Base-by-base conservation (phyloP, 208 protist genomes). In the Acanthamoeba castellanii region DNA sequence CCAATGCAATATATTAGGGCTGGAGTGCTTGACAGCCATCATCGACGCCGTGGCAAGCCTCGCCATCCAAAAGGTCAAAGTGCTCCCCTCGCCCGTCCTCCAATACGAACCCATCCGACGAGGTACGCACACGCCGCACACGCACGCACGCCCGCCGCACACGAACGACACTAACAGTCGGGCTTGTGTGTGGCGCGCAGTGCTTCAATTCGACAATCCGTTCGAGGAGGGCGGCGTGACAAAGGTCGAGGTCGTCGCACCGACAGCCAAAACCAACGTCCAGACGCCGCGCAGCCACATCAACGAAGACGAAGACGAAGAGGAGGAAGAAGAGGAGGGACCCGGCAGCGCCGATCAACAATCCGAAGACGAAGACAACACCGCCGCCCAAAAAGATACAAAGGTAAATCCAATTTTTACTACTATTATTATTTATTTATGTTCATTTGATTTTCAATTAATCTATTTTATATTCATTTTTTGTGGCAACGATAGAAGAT, bases 221-320 rank as follows among this genome's bases (percentile, higher is more conserved):
- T 91, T 91, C 34, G 85, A 91, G 32, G 85, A 91, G n/a, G 85
- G 34, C 32, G 59, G 85, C 18, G 37, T 91, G n/a, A 91, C 76
- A 1, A 47, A 84, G 42, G 76, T 84, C 37, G 76, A 84, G 76
- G 42, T 84, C 9, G 47, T 84, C 47, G 76, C 76, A 4, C 76
- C 76, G 37, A 84, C 76, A 22, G 76, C 76, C 76, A 84, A 84
- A 55, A 84, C 42, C 42, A 57, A 18, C 20, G 18, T 3, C 8
- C 20, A 14, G 37, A 30, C 7, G 42, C 76, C 16, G 72, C 52
- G n/a, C 16, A 30, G 11, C 14, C 5, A 93, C 16, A 7, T 7
- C 9, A 32, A 93, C 57, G 89, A 81, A 81, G 89, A 93, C 50
- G 64, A 81, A 59, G 89, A 93, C 13, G 89, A 81, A 30, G 50